Base-by-base conservation (phyloP, 2,329 filamentous ascomycete species). In the Aspergillus sp. region DNA sequence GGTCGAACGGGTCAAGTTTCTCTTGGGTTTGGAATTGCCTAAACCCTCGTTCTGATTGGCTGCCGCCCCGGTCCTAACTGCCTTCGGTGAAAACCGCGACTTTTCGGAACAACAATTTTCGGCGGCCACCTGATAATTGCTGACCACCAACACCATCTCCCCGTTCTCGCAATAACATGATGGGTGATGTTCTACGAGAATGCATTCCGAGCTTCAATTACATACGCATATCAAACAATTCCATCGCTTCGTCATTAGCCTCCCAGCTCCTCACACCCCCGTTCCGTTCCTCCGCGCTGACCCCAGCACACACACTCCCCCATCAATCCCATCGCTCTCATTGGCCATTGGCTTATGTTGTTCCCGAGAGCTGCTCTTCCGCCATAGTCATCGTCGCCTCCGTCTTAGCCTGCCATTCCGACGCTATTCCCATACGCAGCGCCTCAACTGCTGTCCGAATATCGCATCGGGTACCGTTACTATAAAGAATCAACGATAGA, bases 401-500 rank as follows among this genome's bases (percentile, higher is more conserved):
- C 57, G 54, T 48, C 57, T 62, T 68, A 23, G 64, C 66, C 60
- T 65, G 63, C 25, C 54, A 58, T 66, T 78, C 76, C 62, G 75
- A 72, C 21, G 68, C 68, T 5, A 78, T 71, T 5, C 73, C 74
- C 42, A 60, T 69, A 44, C 68, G 66, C 44, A 81, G 63, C 8
- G 78, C 79, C 8, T 66, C 62, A 11, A 81, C 62, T 2, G 78
- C 78, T 39, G 77, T 71, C 13, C 74, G 64, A 21, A 80, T 64
- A 10, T 66, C 68, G 57, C 76, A 76, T n/a, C 60, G 64, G 3
- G 69, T 70, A 25, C 65, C 64, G 63, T 69, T 73, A 5, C 72
- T 76, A 63, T 79, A 73, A 67, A 77, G 72, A 0, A 78, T 76
- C 30, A 81, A 62, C 5, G 78, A 76, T 17, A 79, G 60, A 6